Base-by-base conservation (phyloP, 1,284 basidiomycete genomes). In the Mixia osmundae region DNA sequence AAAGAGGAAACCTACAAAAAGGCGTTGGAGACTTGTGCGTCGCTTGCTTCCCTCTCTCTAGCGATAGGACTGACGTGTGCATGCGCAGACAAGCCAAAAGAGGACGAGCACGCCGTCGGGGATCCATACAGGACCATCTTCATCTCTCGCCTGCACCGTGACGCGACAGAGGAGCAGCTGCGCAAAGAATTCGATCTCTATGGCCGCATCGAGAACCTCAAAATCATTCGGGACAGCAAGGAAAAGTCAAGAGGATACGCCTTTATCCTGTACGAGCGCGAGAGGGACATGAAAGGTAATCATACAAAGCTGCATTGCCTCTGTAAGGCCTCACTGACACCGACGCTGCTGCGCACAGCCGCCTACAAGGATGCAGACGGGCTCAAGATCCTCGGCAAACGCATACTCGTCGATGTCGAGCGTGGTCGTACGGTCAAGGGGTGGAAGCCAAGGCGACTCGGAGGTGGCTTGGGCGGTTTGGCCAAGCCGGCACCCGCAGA, bases 361-460 rank as follows among this genome's bases (percentile, higher is more conserved):
- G 91, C 89, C 8, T 99, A 95, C 67, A 97, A 95, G 61, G 89
- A 97, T 54, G 91, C 87, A n/a, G 89, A 97, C 51, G 82, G 87
- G 11, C 67, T 97, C 32, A 77, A 82, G 44, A 83, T 99, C 49
- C 76, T 83, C 65, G 82, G 82, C 50, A 85, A 91, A 54, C 67
- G 78, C 44, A 83, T 95, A 43, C 65, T 95, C 28, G 89, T 99
- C 35, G 91, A 99, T 54, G 89, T 99, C 36, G 91, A 99, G 59
- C 73, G 91, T 30, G 91, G 91, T 5, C 71, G 89, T 34, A 97
- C 91, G 1, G 91, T 99, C 20, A 74, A 89, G 44, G 91, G 85
- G 5, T 99, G 91, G 91, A 94, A 94, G 54, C 91, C 91, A 4
- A 75, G 78, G 41, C 71, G 85, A 39, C 62, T 97, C 0, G 91